Evolutionary conservation across 1,139 yeast genomes (phyloP).

Genomic region (Hemisphaericaspora xylofermentans): DNA sequence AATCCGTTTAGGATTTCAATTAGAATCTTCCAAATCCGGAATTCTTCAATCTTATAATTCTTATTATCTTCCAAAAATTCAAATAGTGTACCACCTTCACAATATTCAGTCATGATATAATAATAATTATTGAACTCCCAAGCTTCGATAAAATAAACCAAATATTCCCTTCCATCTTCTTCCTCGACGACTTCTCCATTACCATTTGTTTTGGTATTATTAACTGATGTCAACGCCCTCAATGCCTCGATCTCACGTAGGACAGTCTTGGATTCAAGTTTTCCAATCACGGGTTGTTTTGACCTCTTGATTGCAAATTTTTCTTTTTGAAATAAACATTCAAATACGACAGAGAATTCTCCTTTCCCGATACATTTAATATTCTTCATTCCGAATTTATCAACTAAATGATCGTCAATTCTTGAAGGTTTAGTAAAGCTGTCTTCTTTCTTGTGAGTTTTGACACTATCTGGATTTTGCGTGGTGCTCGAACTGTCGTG

Average conservation of each 20-base stretch:
- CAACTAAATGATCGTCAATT: slow-evolving; percentile 59
- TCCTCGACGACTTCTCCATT: slow-evolving; percentile 47
- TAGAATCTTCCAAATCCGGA: slow-evolving; percentile 95
- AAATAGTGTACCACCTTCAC: slow-evolving; percentile 91
- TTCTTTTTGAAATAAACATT: slow-evolving; percentile 62
- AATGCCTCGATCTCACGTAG: slow-evolving; percentile 45
- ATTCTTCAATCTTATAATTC: slow-evolving; percentile 84
- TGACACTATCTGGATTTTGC: background rate
- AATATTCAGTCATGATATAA: slow-evolving; percentile 91
- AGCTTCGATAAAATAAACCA: slow-evolving; percentile 76
- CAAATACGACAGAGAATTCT: slow-evolving; percentile 85
- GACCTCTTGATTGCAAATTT: slow-evolving; percentile 87
- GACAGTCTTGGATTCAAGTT: slow-evolving; percentile 37
- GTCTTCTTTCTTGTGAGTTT: background rate
- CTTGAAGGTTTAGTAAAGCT: slow-evolving; percentile 14
- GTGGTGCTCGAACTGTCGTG: background rate
- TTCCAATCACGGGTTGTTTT: slow-evolving; percentile 51
- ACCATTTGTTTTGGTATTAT: slow-evolving; percentile 30
- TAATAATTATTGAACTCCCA: slow-evolving; percentile 79
- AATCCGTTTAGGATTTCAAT: slow-evolving; percentile 80
- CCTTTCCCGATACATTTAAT: slow-evolving; percentile 78
- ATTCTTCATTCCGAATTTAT: slow-evolving; percentile 63
- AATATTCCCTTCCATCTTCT: slow-evolving; percentile 75
- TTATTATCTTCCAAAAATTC: slow-evolving; percentile 72
- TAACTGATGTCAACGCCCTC: slow-evolving; percentile 41